Conservation (phyloP, 2,329 filamentous ascomycete genomes). For the Chaetomiaceae sp. region DNA sequence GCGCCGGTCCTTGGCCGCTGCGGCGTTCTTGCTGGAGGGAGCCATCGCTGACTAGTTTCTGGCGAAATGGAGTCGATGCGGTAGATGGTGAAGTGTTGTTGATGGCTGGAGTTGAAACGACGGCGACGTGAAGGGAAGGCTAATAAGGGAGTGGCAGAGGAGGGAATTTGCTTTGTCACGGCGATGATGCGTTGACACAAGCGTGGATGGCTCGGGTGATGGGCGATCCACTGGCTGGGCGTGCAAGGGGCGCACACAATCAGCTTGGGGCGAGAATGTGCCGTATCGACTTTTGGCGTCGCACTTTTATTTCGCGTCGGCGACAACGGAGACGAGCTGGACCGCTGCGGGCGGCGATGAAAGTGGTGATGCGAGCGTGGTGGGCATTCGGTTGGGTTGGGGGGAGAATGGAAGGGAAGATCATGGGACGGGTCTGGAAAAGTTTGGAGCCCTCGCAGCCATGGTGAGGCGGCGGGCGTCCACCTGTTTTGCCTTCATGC, state of each 20-base stretch:
- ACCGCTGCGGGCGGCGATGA: constrained; percentile 16
- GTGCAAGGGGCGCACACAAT: constrained; percentile 22
- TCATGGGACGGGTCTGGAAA: constrained; percentile 24
- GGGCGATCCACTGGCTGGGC: constrained; percentile 25
- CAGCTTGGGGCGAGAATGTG: constrained; percentile 24
- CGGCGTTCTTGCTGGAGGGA: constrained; percentile 33
- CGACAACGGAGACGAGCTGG: constrained; percentile 18
- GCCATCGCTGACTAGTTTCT: constrained; percentile 31
- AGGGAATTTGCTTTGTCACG: constrained; percentile 21
- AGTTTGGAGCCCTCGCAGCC: constrained; percentile 29
- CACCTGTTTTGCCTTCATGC: constrained; percentile 31
- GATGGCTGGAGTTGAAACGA: constrained; percentile 5
- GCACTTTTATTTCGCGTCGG: constrained; percentile 28
- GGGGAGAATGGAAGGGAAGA: constrained; percentile 17
- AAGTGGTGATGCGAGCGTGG: constrained; percentile 18
- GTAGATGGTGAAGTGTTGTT: background rate
- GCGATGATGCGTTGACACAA: constrained; percentile 18
- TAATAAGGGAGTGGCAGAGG: constrained; percentile 9
- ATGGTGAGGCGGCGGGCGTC: constrained; percentile 28
- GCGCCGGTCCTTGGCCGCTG: constrained; percentile 40
- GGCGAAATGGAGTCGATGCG: constrained; percentile 11
- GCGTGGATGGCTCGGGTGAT: constrained; percentile 17
- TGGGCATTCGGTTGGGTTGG: constrained; percentile 23
- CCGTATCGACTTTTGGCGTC: constrained; percentile 25
- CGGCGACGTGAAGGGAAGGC: constrained; percentile 1